Base-by-base conservation (phyloP, 371 early-diverging fungal genomes). In the Mucor lusitanicus region DNA sequence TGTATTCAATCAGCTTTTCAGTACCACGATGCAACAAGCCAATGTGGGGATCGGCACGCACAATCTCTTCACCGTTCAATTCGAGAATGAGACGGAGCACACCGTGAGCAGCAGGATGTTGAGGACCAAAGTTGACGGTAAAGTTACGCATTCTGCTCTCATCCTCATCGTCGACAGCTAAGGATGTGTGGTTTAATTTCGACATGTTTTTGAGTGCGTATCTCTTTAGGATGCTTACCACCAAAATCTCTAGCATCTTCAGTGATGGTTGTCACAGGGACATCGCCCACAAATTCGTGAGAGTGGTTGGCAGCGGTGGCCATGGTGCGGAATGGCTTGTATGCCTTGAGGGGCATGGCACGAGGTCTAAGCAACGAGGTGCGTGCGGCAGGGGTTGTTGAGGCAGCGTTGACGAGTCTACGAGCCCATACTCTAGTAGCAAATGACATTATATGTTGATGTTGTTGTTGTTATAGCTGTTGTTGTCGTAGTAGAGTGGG, bases 91-190 rank as follows among this genome's bases (percentile, higher is more conserved):
- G 78, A 73, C 99, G 95, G 79, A 99, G 86, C 77, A 99, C 99
- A 75, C 99, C 99, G 93, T 99, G 99, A 63, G 99, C 99, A 44
- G 99, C 99, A 30, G 99, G 99, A 88, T 99, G 99, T 85, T 99
- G 98, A 50, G 99, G 99, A 60, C 99, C 99, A 82, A 99, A 97
- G 87, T 99, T 99, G 85, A 99, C 88, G 40, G 97, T 94, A 79
- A 90, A 94, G 73, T 92, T 87, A 68, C 87, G 87, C 71, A 87
- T 71, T 70, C 83, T 87, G 65, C 81, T 80, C 56, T 87, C 89
- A 30, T 85, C 86, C 50, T 81, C 82, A 25, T 85, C 83, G 8
- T 77, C 75, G 32, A 74, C 73, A 59, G 58, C 81, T 84, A 70
- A 32, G 40, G 17, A 54, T 61, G 56, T 21, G 63, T n/a, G 4